Evolutionary conservation across 257 asterid species (phyloP).

Genomic region (Rauvolfia tetraphylla): DNA sequence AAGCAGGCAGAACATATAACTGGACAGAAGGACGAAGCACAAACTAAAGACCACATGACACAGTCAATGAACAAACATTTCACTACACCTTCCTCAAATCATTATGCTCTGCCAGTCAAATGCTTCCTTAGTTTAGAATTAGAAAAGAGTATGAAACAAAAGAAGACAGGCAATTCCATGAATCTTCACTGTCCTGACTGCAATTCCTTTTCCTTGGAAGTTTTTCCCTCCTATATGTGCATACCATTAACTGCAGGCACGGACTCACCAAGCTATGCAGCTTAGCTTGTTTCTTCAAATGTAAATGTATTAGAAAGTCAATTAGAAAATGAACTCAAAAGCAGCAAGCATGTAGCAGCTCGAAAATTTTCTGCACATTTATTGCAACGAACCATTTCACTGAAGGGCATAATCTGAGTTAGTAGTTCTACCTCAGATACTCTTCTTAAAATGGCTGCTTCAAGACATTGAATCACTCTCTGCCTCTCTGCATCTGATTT

Average conservation of each 20-base stretch:
- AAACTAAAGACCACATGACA: not conserved
- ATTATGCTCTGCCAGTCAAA: not conserved
- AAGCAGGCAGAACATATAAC: not conserved
- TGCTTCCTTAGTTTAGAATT: too few relatives aligned
- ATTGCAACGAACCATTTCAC: not conserved
- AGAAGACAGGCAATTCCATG: not conserved
- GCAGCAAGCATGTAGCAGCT: not conserved
- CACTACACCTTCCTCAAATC: not conserved
- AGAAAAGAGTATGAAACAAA: too few relatives aligned
- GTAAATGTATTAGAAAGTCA: not conserved
- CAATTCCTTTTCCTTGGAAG: not conserved
- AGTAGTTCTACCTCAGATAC: slow-evolving; percentile 69
- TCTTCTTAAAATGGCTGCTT: slow-evolving; percentile 92
- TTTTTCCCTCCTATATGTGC: too few relatives aligned
- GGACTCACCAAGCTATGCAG: not conserved
- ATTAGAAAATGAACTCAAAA: not conserved
- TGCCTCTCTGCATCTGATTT: slow-evolving; percentile 97
- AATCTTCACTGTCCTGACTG: not conserved
- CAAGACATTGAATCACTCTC: slow-evolving; percentile 88
- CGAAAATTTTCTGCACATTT: not conserved
- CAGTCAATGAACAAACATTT: not conserved
- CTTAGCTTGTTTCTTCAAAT: not conserved
- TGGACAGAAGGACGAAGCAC: not conserved
- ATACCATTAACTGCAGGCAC: not conserved
- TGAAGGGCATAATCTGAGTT: too few relatives aligned